Evolutionary conservation across 2,329 filamentous ascomycete genomes (phyloP).

Genomic region (Pyrenochaeta sp.): DNA sequence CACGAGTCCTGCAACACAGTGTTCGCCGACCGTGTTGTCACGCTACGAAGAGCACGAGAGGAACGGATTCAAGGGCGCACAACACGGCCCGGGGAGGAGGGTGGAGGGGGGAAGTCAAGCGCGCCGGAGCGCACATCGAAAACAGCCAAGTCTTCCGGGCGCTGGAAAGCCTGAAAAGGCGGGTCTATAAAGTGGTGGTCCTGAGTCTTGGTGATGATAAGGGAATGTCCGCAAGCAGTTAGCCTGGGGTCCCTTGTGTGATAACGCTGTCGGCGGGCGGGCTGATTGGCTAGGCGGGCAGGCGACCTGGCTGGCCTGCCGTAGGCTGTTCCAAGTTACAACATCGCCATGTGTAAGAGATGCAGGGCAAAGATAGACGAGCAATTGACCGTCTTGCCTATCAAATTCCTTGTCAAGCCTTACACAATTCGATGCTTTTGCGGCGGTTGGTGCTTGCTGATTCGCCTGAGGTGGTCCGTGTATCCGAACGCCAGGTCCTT

Average conservation of each 20-base stretch:
- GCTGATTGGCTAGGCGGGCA: constrained; percentile 16
- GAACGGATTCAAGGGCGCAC: constrained; percentile 23
- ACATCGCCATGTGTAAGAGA: constrained; percentile 30
- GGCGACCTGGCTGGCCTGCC: constrained; percentile 9
- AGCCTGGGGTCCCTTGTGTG: constrained; percentile 16
- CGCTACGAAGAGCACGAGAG: not conserved
- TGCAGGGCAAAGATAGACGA: constrained; percentile 16
- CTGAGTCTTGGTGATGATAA: constrained; percentile 28
- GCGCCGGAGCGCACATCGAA: constrained; percentile 13
- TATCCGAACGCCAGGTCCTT: not conserved
- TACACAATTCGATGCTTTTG: constrained; percentile 24
- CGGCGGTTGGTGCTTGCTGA: constrained; percentile 21
- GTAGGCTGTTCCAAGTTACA: constrained; percentile 25
- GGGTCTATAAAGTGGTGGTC: constrained; percentile 22
- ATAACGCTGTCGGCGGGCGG: constrained; percentile 29
- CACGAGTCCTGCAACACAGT: not conserved
- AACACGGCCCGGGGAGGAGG: too few relatives aligned
- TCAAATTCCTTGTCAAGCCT: constrained; percentile 19
- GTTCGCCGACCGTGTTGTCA: constrained; percentile 3
- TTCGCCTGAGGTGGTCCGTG: constrained; percentile 29
- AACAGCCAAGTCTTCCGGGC: constrained; percentile 18
- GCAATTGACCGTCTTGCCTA: constrained; percentile 15
- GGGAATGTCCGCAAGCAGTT: constrained; percentile 16
- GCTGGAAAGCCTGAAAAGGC: constrained; percentile 15
- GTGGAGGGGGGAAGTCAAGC: constrained; percentile 1